A percentile compares a stretch with the other conserved stretches of the same genome.
phyloP scores from a whole-genome alignment of 345 rosid species.

The Diplotaxis tenuifolia region DNA sequence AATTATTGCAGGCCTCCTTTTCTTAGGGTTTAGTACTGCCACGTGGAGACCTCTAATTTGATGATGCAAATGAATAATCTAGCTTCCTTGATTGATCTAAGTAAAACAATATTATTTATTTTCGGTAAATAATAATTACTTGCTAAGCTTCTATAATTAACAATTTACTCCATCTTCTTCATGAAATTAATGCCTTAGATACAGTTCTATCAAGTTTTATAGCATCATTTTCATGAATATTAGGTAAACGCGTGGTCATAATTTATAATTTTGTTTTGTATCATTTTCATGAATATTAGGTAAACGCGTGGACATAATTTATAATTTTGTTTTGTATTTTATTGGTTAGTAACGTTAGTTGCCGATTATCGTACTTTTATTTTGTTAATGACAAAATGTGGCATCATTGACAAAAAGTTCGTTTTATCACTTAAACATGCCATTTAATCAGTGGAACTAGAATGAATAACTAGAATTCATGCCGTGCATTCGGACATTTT shows the following conservation, averaged over 20 bases:
- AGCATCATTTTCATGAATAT: neutral
- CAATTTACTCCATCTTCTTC: neutral
- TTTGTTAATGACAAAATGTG: too few species aligned
- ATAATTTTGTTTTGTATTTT: too few species aligned
- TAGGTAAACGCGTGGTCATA: neutral
- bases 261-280: too few species aligned
- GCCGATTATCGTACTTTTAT: too few species aligned
- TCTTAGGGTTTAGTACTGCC: slow-evolving; percentile 32
- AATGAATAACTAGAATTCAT: too few species aligned
- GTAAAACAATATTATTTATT: too few species aligned
- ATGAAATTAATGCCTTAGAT: neutral
- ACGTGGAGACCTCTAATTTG: slow-evolving; percentile 17
- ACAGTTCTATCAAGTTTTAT: neutral
- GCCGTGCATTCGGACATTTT: too few species aligned
- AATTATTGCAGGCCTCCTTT: slow-evolving; percentile 20
- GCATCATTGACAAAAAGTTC: too few species aligned
- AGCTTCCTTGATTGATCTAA: neutral
- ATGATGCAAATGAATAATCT: neutral
- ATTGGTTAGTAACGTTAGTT: too few species aligned
- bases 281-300: neutral
- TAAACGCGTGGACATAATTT: neutral
- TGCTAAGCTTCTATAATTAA: neutral
- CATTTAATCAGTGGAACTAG: too few species aligned
- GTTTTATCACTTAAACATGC: too few species aligned
- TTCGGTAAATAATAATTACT: neutral